Evolutionary conservation across 805 yeast genomes (phyloP).

Genomic region (Isabelozyma pseudorhagii): DNA sequence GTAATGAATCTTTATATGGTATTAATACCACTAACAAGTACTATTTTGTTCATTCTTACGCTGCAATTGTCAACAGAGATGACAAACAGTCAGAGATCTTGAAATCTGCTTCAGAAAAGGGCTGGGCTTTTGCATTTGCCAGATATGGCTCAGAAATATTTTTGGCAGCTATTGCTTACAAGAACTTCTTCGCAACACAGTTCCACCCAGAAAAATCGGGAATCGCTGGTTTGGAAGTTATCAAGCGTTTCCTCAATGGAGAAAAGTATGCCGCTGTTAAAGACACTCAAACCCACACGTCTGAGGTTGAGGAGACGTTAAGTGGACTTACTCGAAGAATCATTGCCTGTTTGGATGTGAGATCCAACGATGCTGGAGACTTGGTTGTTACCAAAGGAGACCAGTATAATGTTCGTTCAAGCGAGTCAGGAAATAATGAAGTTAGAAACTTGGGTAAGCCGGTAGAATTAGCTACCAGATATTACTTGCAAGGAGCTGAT

Average conservation of each 20-base stretch:
- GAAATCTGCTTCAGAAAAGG: slow-evolving; percentile 25
- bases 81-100: slow-evolving; percentile 21
- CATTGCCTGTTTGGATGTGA: slow-evolving; percentile 96
- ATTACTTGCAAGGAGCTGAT: slow-evolving; percentile 94
- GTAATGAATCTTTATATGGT: slow-evolving; percentile 48
- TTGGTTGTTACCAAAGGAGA: slow-evolving; percentile 98
- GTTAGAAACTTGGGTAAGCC: slow-evolving; percentile 97
- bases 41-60: slow-evolving; percentile 94
- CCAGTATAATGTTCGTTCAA: slow-evolving; percentile 85
- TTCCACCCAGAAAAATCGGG: slow-evolving; percentile 99
- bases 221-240: slow-evolving; percentile 75
- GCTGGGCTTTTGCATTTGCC: slow-evolving; percentile 74
- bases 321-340: slow-evolving; percentile 85
- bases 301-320: slow-evolving; percentile 29
- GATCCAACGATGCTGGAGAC: slow-evolving; percentile 92
- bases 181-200: slow-evolving; percentile 89
- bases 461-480: slow-evolving; percentile 86
- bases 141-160: slow-evolving; percentile 76
- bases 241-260: slow-evolving; percentile 66
- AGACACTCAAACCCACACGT: slow-evolving; percentile 13
- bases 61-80: slow-evolving; percentile 54
- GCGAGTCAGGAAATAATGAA: slow-evolving; percentile 42
- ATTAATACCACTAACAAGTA: slow-evolving; percentile 67
- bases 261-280: slow-evolving; percentile 23
- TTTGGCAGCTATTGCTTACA: slow-evolving; percentile 75